A percentile compares a stretch with the other conserved stretches of the same genome.
Evolutionary conservation across 495 filamentous ascomycete species (phyloP).

Genomic region (Lophiostoma macrostomum): DNA sequence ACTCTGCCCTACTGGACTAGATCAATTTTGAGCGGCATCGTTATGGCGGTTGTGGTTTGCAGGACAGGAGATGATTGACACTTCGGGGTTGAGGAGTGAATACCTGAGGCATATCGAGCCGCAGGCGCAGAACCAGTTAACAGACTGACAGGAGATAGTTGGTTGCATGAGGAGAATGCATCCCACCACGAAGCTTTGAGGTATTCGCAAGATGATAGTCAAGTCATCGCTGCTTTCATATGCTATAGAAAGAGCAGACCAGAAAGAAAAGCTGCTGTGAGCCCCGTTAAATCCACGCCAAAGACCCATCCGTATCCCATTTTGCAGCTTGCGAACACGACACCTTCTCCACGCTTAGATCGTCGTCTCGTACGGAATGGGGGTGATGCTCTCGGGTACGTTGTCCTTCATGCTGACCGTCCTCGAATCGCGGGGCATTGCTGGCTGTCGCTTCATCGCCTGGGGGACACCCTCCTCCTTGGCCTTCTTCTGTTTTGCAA

Average conservation of each 20-base stretch:
- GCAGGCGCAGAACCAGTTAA: too few relatives aligned
- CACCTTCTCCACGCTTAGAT: constrained; percentile 62
- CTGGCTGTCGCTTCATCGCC: constrained; percentile 87
- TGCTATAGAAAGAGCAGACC: constrained; percentile 30
- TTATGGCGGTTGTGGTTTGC: too few relatives aligned
- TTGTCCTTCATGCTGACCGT: constrained; percentile 73
- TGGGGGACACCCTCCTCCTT: constrained; percentile 82
- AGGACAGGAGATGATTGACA: too few relatives aligned
- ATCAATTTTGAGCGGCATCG: too few relatives aligned
- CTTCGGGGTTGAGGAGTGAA: too few relatives aligned
- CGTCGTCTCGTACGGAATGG: constrained; percentile 94
- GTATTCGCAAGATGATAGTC: constrained; percentile 20
- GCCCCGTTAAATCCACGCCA: constrained; percentile 28
- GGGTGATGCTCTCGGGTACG: constrained; percentile 83
- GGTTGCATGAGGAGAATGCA: too few relatives aligned
- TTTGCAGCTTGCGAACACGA: constrained; percentile 11
- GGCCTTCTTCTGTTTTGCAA: constrained; percentile 82
- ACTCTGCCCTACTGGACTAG: too few relatives aligned
- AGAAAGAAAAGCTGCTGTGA: constrained; percentile 17
- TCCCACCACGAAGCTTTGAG: too few relatives aligned
- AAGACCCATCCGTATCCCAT: constrained; percentile 24
- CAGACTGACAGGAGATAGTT: too few relatives aligned
- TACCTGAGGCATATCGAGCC: too few relatives aligned
- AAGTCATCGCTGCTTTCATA: constrained; percentile 22
- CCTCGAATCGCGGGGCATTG: constrained; percentile 72